Conservation (phyloP, 2,329 filamentous ascomycete species). For the Penicillium sp. region DNA sequence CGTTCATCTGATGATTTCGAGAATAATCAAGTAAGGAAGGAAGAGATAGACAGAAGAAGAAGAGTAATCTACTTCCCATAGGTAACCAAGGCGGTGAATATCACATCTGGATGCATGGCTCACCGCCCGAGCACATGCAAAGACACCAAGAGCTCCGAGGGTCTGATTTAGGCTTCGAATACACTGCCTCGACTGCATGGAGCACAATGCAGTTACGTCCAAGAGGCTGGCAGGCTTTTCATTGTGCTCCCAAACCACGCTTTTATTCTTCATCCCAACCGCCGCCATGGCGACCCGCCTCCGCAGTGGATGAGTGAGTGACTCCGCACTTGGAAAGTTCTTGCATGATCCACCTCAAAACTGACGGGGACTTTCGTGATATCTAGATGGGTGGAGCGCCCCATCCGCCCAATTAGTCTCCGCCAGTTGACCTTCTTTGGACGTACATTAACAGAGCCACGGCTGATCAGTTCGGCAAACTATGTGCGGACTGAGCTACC, state of each 20-base stretch:
- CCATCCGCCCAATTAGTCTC: constrained; percentile 92
- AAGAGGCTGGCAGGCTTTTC: constrained; percentile 32
- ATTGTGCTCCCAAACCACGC: constrained; percentile 22
- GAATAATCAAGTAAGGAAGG: too few relatives aligned
- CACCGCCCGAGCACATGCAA: constrained; percentile 10
- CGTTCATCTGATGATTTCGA: too few relatives aligned
- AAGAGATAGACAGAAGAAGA: too few relatives aligned
- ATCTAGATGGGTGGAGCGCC: constrained; percentile 83
- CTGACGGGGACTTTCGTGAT: background rate
- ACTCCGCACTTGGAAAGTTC: background rate
- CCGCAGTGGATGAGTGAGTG: constrained; percentile 60
- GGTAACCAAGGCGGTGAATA: background rate
- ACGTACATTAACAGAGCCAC: constrained; percentile 82
- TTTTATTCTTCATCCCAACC: constrained; percentile 35
- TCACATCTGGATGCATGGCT: background rate
- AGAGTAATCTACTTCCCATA: too few relatives aligned
- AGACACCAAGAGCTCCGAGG: constrained; percentile 7
- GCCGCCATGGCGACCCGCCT: constrained; percentile 60
- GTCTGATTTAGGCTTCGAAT: background rate
- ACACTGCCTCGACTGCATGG: constrained; percentile 24
- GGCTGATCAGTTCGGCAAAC: constrained; percentile 91
- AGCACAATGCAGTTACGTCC: constrained; percentile 38
- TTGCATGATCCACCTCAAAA: background rate
- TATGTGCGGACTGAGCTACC: constrained; percentile 95
- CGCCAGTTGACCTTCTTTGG: constrained; percentile 97